These are phyloP conservation scores for Atkinsonella hypoxylon DNA, from an alignment of 2,329 filamentous ascomycete genomes.

Conservation along the genomic window DNA sequence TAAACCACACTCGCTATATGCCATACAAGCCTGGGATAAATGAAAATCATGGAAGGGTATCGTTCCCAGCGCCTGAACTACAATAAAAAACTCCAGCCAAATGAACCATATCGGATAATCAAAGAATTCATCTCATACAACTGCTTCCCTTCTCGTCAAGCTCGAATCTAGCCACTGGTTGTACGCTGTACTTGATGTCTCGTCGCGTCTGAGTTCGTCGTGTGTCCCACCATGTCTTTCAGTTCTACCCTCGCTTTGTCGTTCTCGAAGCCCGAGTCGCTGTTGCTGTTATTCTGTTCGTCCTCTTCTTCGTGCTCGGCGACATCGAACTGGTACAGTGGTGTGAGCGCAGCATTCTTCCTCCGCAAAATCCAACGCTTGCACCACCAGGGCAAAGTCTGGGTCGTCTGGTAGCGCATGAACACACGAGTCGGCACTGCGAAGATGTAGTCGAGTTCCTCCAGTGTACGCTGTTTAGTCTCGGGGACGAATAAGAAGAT, in stretches of 20 bases:
- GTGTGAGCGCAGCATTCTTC: slow-evolving; percentile 28
- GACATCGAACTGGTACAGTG: slow-evolving; percentile 30
- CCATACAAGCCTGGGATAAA: neutral
- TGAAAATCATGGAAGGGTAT: slow-evolving; percentile 7
- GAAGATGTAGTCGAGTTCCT: slow-evolving; percentile 48
- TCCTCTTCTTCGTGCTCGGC: slow-evolving; percentile 19
- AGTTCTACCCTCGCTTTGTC: slow-evolving; percentile 28
- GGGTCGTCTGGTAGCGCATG: slow-evolving; percentile 43
- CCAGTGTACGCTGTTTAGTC: slow-evolving; percentile 43
- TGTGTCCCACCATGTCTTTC: slow-evolving; percentile 23
- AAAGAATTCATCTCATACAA: neutral
- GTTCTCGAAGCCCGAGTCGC: slow-evolving; percentile 21
- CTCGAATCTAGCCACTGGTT: neutral
- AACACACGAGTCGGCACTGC: slow-evolving; percentile 47
- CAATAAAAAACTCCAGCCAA: neutral
- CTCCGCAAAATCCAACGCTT: slow-evolving; percentile 43
- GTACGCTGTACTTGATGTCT: neutral
- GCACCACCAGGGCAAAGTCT: slow-evolving; percentile 48
- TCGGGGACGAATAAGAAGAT: slow-evolving; percentile 47
- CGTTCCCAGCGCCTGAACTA: slow-evolving; percentile 8
- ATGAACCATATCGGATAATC: too few species aligned
- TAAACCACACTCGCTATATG: neutral
- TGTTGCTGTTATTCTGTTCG: slow-evolving; percentile 16
- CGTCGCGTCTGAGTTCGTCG: slow-evolving; percentile 11
- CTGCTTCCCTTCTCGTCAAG: neutral